Conservation (phyloP, 192 early-diverging fungal species). For the Coemansia sp. region DNA sequence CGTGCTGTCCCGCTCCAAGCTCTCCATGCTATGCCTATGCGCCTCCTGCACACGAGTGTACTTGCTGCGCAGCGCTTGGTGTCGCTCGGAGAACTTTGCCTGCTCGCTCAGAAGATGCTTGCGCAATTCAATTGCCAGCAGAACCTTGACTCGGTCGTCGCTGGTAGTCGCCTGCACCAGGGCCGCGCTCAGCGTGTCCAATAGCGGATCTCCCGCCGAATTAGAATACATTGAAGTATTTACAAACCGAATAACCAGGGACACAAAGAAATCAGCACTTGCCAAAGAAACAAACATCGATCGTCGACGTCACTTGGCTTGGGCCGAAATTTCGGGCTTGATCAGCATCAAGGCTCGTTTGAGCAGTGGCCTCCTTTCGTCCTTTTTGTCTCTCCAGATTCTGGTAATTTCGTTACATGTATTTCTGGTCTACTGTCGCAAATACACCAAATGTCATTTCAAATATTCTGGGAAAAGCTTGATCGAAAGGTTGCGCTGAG, state of each 20-base stretch:
- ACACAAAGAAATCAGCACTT: not conserved
- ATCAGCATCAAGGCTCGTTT: not conserved
- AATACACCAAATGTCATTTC: conserved; percentile 61
- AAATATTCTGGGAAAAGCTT: conserved; percentile 67
- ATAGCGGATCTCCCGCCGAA: not conserved
- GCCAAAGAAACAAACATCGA: not conserved
- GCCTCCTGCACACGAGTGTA: not conserved
- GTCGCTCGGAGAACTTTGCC: conserved; percentile 4
- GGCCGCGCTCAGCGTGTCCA: not conserved
- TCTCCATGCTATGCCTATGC: not conserved
- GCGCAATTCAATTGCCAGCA: conserved; percentile 1
- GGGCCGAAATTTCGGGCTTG: no score
- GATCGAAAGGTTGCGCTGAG: conserved; percentile 60
- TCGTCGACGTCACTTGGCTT: not conserved
- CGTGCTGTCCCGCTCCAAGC: not conserved
- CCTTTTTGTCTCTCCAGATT: not conserved
- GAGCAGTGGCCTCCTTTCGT: not conserved
- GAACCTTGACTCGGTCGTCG: conserved; percentile 4
- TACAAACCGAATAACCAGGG: not conserved
- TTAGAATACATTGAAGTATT: not conserved
- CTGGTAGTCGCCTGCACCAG: not conserved
- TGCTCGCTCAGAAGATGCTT: conserved; percentile 4
- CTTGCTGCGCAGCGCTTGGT: not conserved
- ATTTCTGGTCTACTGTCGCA: not conserved
- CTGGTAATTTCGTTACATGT: not conserved